Percentiles rank a stretch among this genome's conserved stretches.
phyloP scores from a whole-genome alignment of 2,329 filamentous ascomycete genomes.

The Calonectria multiphialidica region DNA sequence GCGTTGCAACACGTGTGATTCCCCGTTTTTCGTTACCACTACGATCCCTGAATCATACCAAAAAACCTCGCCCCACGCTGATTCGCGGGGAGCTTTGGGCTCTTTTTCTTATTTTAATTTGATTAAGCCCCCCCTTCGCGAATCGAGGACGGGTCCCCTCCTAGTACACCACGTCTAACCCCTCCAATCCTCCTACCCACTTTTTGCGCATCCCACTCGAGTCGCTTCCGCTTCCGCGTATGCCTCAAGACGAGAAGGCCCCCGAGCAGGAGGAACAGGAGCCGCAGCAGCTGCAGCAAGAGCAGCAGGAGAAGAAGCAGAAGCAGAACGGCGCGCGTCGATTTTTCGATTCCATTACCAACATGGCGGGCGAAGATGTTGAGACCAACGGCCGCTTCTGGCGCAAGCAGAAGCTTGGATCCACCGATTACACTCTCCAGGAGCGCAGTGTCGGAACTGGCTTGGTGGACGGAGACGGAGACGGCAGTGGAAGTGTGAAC shows the following conservation, averaged over 20 bases:
- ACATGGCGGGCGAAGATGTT: conserved; percentile 37
- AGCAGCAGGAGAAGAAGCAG: conserved; percentile 18
- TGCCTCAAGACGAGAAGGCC: conserved; percentile 11
- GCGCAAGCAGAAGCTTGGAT: conserved; percentile 46
- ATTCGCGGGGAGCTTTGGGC: background rate
- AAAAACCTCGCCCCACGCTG: background rate
- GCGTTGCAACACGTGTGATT: background rate
- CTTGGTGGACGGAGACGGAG: conserved; percentile 36
- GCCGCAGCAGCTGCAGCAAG: conserved; percentile 18
- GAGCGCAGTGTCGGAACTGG: conserved; percentile 33
- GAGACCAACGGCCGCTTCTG: conserved; percentile 41
- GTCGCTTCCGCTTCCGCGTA: conserved; percentile 1
- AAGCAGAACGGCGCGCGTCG: conserved; percentile 12
- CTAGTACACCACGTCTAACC: background rate
- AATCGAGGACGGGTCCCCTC: background rate
- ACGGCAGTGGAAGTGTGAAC: conserved; percentile 40
- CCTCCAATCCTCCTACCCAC: background rate
- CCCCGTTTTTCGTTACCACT: background rate
- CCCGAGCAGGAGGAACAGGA: background rate
- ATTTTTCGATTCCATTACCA: conserved; percentile 19
- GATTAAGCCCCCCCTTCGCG: background rate
- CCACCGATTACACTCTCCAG: conserved; percentile 45
- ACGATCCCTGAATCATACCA: background rate
- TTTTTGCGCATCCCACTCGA: background rate
- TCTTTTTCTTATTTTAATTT: background rate